Conservation (phyloP, 495 filamentous ascomycete genomes). For the Podospora didyma region DNA sequence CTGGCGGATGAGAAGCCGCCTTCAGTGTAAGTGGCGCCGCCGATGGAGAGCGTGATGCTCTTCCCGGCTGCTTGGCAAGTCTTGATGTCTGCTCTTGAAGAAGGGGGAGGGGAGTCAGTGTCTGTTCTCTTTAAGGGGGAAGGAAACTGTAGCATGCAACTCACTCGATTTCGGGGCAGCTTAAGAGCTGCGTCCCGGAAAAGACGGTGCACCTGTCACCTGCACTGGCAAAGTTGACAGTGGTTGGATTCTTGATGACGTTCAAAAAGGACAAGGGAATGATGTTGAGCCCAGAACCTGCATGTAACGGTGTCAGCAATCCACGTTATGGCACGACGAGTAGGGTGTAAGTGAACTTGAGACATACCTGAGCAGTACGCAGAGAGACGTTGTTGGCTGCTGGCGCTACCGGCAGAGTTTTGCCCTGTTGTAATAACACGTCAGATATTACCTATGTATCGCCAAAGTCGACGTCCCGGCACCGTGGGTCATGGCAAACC, state of each 20-base stretch:
- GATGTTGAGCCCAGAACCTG: constrained; percentile 36
- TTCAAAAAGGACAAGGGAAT: constrained; percentile 61
- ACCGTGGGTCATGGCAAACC: background rate
- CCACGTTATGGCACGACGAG: no score
- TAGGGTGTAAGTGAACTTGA: background rate
- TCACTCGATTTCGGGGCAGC: constrained; percentile 62
- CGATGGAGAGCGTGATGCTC: constrained; percentile 64
- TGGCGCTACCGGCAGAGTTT: constrained; percentile 40
- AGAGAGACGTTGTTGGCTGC: constrained; percentile 44
- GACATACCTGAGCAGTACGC: constrained; percentile 52
- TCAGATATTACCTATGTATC: background rate
- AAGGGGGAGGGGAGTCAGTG: background rate
- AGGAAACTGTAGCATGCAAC: background rate
- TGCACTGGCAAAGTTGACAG: constrained; percentile 58
- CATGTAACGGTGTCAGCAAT: background rate
- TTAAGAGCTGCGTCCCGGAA: constrained; percentile 49
- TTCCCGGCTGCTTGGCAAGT: constrained; percentile 62
- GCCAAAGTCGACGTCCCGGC: background rate
- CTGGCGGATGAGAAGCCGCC: constrained; percentile 53
- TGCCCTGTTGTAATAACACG: constrained; percentile 35
- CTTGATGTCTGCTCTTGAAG: constrained; percentile 50
- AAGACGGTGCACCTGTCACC: constrained; percentile 56
- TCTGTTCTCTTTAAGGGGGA: background rate
- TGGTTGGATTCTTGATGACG: constrained; percentile 48
- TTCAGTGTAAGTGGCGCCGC: constrained; percentile 59